A percentile compares a stretch with the other conserved stretches of the same genome.
These are phyloP conservation scores for Rosa rugosa DNA, from an alignment of 306 rosid genomes.

Conservation along the genomic window DNA sequence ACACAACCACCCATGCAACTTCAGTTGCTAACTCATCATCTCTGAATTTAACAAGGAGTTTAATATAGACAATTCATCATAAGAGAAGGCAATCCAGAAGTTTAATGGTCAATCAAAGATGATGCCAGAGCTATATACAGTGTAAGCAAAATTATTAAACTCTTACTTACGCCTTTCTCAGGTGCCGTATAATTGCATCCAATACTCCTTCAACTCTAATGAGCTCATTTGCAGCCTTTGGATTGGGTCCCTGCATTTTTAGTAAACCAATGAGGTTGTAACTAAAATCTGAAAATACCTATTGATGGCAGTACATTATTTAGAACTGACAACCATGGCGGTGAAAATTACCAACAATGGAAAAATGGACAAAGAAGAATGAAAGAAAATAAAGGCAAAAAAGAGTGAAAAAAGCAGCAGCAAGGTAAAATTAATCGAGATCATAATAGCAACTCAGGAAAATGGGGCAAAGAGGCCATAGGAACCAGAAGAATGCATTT, in stretches of 20 bases:
- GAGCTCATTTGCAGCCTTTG: conserved; percentile 81
- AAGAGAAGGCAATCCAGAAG: neutral
- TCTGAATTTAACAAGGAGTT: conserved; percentile 48
- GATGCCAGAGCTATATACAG: conserved; percentile 17
- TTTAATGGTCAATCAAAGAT: conserved; percentile 1
- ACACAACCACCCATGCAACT: conserved; percentile 94
- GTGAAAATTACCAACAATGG: neutral
- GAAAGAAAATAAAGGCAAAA: neutral
- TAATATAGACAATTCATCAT: neutral
- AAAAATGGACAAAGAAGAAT: neutral
- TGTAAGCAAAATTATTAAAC: conserved; percentile 9
- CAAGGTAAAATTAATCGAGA: neutral
- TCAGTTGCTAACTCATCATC: conserved; percentile 95
- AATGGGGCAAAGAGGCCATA: neutral
- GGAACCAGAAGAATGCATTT: neutral
- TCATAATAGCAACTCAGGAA: neutral
- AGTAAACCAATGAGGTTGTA: conserved; percentile 28
- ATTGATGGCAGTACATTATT: neutral
- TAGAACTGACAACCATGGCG: neutral
- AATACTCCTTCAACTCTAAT: conserved; percentile 75
- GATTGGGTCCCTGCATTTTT: conserved; percentile 77
- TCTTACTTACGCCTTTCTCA: conserved; percentile 78
- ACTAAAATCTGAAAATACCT: neutral
- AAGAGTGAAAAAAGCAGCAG: neutral
- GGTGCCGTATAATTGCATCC: conserved; percentile 78